A percentile compares a stretch with the other conserved stretches of the same genome.
phyloP scores from a whole-genome alignment of 192 early-diverging fungal species.

The Piromyces sp. region DNA sequence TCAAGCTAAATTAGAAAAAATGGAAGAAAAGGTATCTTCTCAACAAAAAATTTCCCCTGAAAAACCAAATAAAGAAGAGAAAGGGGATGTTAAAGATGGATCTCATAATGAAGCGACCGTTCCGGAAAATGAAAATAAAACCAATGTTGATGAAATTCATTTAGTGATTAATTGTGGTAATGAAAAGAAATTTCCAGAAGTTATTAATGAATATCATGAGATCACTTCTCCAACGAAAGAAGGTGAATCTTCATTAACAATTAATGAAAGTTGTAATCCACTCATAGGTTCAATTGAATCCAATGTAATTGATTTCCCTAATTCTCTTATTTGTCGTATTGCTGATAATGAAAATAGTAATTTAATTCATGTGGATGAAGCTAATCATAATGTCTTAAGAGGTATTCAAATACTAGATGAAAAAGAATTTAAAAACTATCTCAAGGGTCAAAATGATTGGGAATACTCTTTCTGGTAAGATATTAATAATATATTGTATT shows the following conservation, averaged over 20 bases:
- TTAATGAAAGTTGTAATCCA: neutral
- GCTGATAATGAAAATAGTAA: neutral
- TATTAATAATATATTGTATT: neutral
- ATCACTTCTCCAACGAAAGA: no score
- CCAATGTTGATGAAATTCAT: neutral
- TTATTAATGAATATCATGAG: no score
- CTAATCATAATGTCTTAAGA: constrained; percentile 5
- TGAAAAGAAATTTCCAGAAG: no score
- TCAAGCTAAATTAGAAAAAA: neutral
- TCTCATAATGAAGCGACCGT: no score
- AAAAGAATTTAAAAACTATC: constrained; percentile 30
- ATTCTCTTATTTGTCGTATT: neutral
- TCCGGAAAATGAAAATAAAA: no score
- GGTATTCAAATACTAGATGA: constrained; percentile 27
- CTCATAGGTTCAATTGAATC: neutral
- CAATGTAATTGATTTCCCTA: neutral
- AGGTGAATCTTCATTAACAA: no score
- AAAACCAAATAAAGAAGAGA: no score
- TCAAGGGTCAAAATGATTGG: constrained; percentile 26
- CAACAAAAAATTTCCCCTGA: no score
- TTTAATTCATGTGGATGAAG: neutral
- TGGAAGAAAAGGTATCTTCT: neutral
- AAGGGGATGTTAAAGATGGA: no score
- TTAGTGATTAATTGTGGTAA: neutral
- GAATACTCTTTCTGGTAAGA: constrained; percentile 4